Conservation (phyloP, 2,329 filamentous ascomycete species). For the Aspergillus pseudoviridinutans region DNA sequence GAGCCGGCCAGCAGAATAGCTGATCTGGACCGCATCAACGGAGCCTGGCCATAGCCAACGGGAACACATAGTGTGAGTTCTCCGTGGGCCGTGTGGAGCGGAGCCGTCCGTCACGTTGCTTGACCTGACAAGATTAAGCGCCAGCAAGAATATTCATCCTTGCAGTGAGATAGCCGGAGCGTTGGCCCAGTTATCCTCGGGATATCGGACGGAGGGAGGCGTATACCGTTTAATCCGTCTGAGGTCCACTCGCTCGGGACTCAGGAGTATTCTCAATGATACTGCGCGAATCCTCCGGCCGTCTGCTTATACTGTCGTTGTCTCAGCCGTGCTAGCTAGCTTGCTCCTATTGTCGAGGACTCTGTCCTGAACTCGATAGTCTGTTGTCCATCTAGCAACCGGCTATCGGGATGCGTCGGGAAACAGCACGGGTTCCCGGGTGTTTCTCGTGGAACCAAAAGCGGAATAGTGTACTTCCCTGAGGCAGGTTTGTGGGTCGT, state of each 20-base stretch:
- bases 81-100: slow-evolving; percentile 1
- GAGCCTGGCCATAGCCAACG: slow-evolving; percentile 6
- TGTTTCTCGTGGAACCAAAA: neutral
- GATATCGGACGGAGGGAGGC: slow-evolving; percentile 3
- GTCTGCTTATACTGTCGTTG: neutral
- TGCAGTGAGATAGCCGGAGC: neutral
- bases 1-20: slow-evolving; percentile 3
- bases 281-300: neutral
- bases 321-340: neutral
- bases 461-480: neutral
- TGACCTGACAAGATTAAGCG: neutral
- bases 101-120: neutral
- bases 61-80: neutral
- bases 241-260: neutral
- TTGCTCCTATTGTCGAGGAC: neutral
- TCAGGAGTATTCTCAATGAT: neutral
- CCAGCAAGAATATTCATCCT: neutral
- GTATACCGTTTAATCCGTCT: neutral
- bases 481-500: neutral
- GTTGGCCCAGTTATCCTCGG: slow-evolving; percentile 6
- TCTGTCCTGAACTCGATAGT: neutral
- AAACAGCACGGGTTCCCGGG: slow-evolving; percentile 3
- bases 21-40: slow-evolving; percentile 7
- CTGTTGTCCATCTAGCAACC: neutral
- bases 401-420: slow-evolving; percentile 1